phyloP scores from a whole-genome alignment of 2,329 filamentous ascomycete species.

The Geoglossum cookeanum region DNA sequence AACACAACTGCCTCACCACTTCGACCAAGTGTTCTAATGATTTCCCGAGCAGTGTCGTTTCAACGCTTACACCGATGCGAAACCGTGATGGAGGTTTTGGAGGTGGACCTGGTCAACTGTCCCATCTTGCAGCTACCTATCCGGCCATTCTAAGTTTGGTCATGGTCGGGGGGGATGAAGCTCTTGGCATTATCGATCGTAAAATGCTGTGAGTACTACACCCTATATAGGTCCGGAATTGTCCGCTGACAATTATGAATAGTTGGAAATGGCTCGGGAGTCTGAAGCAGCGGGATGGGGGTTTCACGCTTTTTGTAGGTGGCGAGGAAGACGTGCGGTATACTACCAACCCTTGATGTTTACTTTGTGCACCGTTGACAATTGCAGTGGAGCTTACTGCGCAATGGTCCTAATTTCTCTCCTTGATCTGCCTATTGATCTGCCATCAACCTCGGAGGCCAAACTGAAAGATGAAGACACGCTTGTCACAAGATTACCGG shows the following conservation, averaged over 20 bases:
- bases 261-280: conserved; percentile 72
- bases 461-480: conserved; percentile 40
- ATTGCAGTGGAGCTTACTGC: conserved; percentile 67
- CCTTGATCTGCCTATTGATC: conserved; percentile 61
- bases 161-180: conserved; percentile 55
- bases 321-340: conserved; percentile 86
- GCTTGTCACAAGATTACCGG: conserved; percentile 53
- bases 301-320: conserved; percentile 70
- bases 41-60: conserved; percentile 27
- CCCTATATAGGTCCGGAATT: not conserved
- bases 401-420: conserved; percentile 69
- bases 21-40: not conserved
- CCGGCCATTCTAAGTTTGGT: conserved; percentile 62
- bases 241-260: not conserved
- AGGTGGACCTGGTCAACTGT: conserved; percentile 77
- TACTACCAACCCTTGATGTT: conserved; percentile 16
- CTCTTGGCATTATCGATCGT: conserved; percentile 60
- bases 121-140: conserved; percentile 80
- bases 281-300: conserved; percentile 72
- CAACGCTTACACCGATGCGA: conserved; percentile 65
- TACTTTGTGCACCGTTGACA: conserved; percentile 7
- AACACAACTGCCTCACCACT: not conserved
- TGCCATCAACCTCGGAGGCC: conserved; percentile 54
- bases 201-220: conserved; percentile 39
- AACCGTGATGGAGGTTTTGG: conserved; percentile 74